Evolutionary conservation across 1,139 yeast genomes (phyloP).

Genomic region (Taiozyma sp.): DNA sequence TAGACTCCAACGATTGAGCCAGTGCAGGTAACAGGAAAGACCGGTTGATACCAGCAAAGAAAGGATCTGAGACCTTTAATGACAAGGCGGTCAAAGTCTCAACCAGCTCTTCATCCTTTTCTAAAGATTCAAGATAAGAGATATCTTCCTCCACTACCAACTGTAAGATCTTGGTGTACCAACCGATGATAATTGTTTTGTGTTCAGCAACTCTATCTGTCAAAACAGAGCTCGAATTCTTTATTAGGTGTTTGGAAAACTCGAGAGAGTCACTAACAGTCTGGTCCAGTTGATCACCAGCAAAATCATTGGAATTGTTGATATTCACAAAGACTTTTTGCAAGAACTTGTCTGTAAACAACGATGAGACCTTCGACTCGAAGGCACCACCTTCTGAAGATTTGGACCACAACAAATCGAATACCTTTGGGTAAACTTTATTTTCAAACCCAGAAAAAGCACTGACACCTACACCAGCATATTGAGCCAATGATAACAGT

Average conservation of each 20-base stretch:
- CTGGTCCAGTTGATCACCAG: slow-evolving; percentile 49
- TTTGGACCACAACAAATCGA: slow-evolving; percentile 47
- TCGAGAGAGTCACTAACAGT: slow-evolving; percentile 49
- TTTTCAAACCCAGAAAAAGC: slow-evolving; percentile 25
- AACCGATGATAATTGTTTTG: slow-evolving; percentile 34
- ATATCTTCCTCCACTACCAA: slow-evolving; percentile 24
- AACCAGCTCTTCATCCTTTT: background rate
- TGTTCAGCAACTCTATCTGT: slow-evolving; percentile 35
- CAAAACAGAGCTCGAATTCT: slow-evolving; percentile 41
- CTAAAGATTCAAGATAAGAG: background rate
- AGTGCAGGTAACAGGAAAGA: slow-evolving; percentile 44
- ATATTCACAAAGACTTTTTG: slow-evolving; percentile 34
- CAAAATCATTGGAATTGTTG: slow-evolving; percentile 33
- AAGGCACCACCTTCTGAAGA: slow-evolving; percentile 26
- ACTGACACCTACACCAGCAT: slow-evolving; percentile 34
- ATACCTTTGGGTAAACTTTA: slow-evolving; percentile 46
- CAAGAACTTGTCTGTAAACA: slow-evolving; percentile 45
- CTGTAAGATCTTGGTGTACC: slow-evolving; percentile 42
- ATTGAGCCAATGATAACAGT: slow-evolving; percentile 28
- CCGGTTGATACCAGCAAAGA: slow-evolving; percentile 28
- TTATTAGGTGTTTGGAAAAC: slow-evolving; percentile 39
- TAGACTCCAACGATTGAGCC: slow-evolving; percentile 14
- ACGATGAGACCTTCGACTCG: slow-evolving; percentile 32
- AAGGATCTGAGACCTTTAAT: slow-evolving; percentile 3
- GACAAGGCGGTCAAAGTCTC: background rate